These are phyloP conservation scores for Symmetrospora coprosmae DNA, from an alignment of 768 basidiomycete species.

Conservation along the genomic window DNA sequence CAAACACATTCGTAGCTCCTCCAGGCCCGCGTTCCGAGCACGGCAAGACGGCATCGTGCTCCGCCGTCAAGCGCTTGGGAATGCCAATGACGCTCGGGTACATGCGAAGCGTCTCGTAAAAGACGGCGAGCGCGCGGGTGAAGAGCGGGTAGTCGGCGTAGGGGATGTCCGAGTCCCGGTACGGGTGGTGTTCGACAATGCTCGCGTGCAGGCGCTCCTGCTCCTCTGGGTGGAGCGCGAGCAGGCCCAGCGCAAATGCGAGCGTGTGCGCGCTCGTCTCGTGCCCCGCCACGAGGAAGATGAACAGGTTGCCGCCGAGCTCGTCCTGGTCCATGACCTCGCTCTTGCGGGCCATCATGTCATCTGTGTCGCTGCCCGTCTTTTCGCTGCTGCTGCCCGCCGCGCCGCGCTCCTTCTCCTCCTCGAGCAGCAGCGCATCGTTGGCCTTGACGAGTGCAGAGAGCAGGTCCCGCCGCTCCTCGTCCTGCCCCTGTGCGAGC, in stretches of 20 bases:
- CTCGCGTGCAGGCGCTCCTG: constrained; percentile 45
- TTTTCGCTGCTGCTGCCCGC: background rate
- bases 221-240: constrained; percentile 43
- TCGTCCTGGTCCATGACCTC: background rate
- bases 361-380: constrained; percentile 12
- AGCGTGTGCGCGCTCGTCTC: constrained; percentile 43
- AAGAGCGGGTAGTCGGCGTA: background rate
- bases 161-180: constrained; percentile 15
- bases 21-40: constrained; percentile 6
- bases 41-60: background rate
- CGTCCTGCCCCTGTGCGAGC: background rate
- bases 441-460: constrained; percentile 21
- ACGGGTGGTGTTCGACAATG: constrained; percentile 34
- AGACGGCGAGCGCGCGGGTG: constrained; percentile 22
- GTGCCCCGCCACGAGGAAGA: constrained; percentile 49
- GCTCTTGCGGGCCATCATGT: background rate
- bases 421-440: constrained; percentile 3
- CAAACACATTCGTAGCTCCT: background rate
- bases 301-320: constrained; percentile 37
- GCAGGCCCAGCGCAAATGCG: constrained; percentile 43
- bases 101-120: constrained; percentile 25
- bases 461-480: constrained; percentile 26
- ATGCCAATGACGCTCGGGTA: constrained; percentile 28
- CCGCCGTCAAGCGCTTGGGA: constrained; percentile 19
- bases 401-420: too few species aligned